A percentile compares a stretch with the other conserved stretches of the same genome.
These are phyloP conservation scores for Fusarium nodosum DNA, from an alignment of 2,329 filamentous ascomycete genomes.

Conservation along the genomic window DNA sequence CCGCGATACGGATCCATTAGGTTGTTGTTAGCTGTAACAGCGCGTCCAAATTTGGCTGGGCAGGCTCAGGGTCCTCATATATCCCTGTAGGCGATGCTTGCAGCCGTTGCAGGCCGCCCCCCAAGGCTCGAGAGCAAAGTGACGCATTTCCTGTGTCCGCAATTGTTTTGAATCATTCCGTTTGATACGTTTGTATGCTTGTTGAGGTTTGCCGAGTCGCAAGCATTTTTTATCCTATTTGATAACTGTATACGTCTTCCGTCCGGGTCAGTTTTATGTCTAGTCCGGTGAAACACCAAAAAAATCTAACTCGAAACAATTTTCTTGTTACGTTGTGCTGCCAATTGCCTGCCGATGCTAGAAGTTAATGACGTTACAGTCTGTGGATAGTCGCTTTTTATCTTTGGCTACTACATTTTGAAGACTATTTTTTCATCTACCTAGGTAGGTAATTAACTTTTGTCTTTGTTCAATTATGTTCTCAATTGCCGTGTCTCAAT, in stretches of 20 bases:
- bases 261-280: not conserved
- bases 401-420: not conserved
- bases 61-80: conserved; percentile 27
- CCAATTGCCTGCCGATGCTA: not conserved
- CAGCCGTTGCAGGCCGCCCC: conserved; percentile 5
- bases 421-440: not conserved
- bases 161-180: conserved; percentile 8
- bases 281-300: not conserved
- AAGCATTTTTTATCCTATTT: conserved; percentile 16
- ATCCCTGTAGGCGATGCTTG: conserved; percentile 29
- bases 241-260: not conserved
- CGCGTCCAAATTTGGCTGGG: conserved; percentile 22
- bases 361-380: not conserved
- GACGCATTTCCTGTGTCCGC: conserved; percentile 11
- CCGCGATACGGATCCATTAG: conserved; percentile 24
- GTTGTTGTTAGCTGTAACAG: conserved; percentile 18
- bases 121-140: not conserved
- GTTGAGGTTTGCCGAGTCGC: conserved; percentile 11
- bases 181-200: conserved; percentile 14
- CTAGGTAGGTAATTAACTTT: not conserved
- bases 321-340: not conserved
- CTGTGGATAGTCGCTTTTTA: not conserved
- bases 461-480: not conserved
- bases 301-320: not conserved
- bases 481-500: not conserved